These are phyloP conservation scores for Clarireedia homoeocarpa DNA, from an alignment of 2,329 filamentous ascomycete genomes.

Conservation along the genomic window DNA sequence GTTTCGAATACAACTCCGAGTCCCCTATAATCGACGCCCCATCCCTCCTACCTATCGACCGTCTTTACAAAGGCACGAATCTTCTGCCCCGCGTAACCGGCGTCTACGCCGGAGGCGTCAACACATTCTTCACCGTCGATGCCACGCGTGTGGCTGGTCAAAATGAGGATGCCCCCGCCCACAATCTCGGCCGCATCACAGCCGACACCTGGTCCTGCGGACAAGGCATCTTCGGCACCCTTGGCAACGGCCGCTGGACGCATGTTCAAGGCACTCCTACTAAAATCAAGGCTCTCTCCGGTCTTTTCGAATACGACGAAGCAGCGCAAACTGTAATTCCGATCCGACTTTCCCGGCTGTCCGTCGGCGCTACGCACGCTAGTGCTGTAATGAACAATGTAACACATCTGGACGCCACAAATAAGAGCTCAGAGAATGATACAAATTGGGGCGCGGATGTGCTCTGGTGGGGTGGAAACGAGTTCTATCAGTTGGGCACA, in stretches of 20 bases:
- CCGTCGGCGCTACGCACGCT: slow-evolving; percentile 72
- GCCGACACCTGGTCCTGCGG: slow-evolving; percentile 84
- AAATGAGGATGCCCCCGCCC: slow-evolving; percentile 31
- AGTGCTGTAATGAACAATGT: slow-evolving; percentile 79
- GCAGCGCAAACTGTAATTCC: slow-evolving; percentile 56
- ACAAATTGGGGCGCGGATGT: slow-evolving; percentile 86
- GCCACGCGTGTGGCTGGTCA: slow-evolving; percentile 51
- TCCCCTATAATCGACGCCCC: slow-evolving; percentile 60
- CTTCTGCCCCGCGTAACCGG: slow-evolving; percentile 61
- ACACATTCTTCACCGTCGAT: slow-evolving; percentile 83
- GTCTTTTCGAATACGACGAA: slow-evolving; percentile 84
- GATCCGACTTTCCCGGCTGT: slow-evolving; percentile 67
- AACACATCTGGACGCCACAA: slow-evolving; percentile 47
- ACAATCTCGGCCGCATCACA: slow-evolving; percentile 46
- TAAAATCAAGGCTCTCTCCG: slow-evolving; percentile 77
- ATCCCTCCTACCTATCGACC: slow-evolving; percentile 59
- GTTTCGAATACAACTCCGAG: slow-evolving; percentile 62
- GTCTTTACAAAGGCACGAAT: slow-evolving; percentile 62
- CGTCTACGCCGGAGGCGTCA: slow-evolving; percentile 78
- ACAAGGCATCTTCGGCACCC: slow-evolving; percentile 71
- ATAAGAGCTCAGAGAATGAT: slow-evolving; percentile 50
- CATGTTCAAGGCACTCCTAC: slow-evolving; percentile 71
- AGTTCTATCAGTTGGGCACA: slow-evolving; percentile 86
- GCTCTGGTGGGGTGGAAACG: slow-evolving; percentile 91
- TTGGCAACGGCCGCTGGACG: slow-evolving; percentile 84